These are phyloP conservation scores for Exserohilum turcica DNA, from an alignment of 2,329 filamentous ascomycete species.

Conservation along the genomic window DNA sequence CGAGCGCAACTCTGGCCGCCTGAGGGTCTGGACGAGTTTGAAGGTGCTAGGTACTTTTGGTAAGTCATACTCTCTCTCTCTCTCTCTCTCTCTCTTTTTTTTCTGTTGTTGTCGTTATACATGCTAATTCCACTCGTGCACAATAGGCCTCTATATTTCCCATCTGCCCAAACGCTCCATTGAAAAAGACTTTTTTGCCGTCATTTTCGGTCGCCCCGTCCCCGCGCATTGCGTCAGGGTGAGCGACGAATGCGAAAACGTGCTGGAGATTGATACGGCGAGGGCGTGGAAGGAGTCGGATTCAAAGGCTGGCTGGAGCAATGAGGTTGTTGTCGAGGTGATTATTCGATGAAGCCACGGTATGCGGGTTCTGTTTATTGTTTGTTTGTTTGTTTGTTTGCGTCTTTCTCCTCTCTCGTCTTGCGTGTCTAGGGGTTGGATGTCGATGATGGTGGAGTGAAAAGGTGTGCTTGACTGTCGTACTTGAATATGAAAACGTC, in stretches of 20 bases:
- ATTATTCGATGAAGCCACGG: conserved; percentile 34
- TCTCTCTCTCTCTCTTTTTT: background rate
- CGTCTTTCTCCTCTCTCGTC: no score
- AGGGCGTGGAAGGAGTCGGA: conserved; percentile 77
- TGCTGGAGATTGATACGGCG: conserved; percentile 78
- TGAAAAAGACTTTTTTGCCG: conserved; percentile 71
- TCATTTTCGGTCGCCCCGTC: conserved; percentile 73
- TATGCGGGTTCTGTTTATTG: no score
- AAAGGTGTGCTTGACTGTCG: no score
- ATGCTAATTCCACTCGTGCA: background rate
- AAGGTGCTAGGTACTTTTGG: conserved; percentile 81
- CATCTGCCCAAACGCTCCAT: conserved; percentile 66
- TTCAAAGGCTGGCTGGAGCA: conserved; percentile 74
- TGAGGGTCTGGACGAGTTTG: conserved; percentile 70
- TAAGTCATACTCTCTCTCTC: conserved; percentile 41
- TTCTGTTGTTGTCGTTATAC: background rate
- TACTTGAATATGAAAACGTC: no score
- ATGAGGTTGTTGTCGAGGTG: conserved; percentile 52
- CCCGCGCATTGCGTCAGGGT: conserved; percentile 68
- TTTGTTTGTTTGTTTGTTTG: no score
- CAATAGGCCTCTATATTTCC: conserved; percentile 75
- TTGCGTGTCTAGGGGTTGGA: no score
- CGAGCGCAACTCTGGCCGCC: conserved; percentile 60
- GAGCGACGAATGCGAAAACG: conserved; percentile 57
- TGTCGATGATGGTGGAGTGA: no score